Percentiles rank a stretch among this genome's conserved stretches.
phyloP scores from a whole-genome alignment of 225 moss, liverwort and hornwort genomes.

The Pseudisothecium myosuroides region DNA sequence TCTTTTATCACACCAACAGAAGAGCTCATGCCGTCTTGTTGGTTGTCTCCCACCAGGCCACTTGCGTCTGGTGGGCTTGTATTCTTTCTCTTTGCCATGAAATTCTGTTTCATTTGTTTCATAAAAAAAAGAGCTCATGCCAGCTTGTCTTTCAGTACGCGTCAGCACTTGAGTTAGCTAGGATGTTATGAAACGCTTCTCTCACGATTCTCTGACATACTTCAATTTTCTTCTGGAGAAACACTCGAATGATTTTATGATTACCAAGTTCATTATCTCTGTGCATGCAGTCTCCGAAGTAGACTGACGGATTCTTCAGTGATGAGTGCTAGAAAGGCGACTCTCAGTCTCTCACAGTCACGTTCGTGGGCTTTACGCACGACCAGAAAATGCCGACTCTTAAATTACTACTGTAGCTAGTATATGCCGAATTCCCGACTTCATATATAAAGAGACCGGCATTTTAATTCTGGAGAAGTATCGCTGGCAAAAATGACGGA shows the following conservation, averaged over 20 bases:
- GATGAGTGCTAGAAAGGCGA: not conserved
- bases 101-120: no score
- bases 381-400: no score
- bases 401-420: no score
- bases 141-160: not conserved
- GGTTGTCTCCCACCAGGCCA: no score
- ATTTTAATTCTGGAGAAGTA: no score
- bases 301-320: not conserved
- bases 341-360: no score
- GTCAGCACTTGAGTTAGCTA: not conserved
- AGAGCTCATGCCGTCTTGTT: not conserved
- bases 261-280: not conserved
- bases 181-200: not conserved
- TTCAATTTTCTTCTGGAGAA: no score
- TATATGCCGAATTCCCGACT: not conserved
- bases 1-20: not conserved
- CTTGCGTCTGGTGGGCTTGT: no score
- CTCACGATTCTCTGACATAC: not conserved
- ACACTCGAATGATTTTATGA: no score
- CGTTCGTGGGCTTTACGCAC: no score
- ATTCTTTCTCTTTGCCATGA: no score
- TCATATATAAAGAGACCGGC: not conserved
- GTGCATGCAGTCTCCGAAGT: not conserved
- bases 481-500: not conserved
- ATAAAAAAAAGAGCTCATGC: not conserved